Evolutionary conservation across 352 stramenopile species (phyloP), one percentile per base, ranked within the genome.

Genomic region (Plasmopara halstedii): DNA sequence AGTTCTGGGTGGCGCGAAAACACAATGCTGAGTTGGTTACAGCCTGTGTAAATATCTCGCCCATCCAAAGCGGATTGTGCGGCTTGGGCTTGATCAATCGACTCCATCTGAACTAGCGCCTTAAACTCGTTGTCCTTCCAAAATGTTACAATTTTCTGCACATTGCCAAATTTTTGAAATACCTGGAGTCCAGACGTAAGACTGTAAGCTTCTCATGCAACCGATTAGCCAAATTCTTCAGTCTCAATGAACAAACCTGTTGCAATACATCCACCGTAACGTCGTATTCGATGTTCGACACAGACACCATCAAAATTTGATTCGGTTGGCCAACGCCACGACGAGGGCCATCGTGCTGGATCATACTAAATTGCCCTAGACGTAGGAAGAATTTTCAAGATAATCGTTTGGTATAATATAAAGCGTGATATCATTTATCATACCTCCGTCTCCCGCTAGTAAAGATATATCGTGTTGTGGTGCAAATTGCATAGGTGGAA

Each of bases 91-190:
- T 88, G 76, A 27, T 83, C 70, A 8, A 83, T 47, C 11, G 80
- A 75, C 40, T 86, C 72, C 72, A 91, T 85, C 52, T 91, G 70
- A 6, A 91, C 70, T 8, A 91, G 73, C 32, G 80, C 46, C 48
- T 88, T 88, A 53, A 88, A 88, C 50, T 88, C 80, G 22, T 82
- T 69, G 48, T 86, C 75, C 49, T 88, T 87, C 71, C 67, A 85
- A 50, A 88, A 91, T 15, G 74, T 84, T 43, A 88, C 75, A 27
- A 91, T 73, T 50, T 91, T 91, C 19, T 86, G 41, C 2, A 91
- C 80, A 15, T 81, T 86, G 43, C 80, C 80, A 63, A 88, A 91
- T 62, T 88, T 88, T 31, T 85, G 72, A 36, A 91, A 91, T 42
- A 85, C 72, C 64, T 77, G 38, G 19, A 48, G 2, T 19, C 4